Percentiles rank a stretch among this genome's conserved stretches.
phyloP scores from a whole-genome alignment of 2,329 filamentous ascomycete species.

The Kalmusia sp. region DNA sequence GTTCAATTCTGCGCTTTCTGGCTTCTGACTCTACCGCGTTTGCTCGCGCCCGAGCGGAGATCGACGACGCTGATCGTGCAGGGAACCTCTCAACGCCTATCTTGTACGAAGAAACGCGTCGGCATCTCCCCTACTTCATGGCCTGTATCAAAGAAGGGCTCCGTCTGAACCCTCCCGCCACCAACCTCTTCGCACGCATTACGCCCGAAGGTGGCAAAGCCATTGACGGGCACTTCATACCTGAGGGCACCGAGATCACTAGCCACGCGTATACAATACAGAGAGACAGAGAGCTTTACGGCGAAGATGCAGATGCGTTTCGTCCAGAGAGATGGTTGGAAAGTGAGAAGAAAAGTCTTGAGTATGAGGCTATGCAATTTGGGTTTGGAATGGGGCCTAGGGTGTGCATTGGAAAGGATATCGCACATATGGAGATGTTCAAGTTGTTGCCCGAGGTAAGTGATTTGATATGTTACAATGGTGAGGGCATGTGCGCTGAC shows the following conservation, averaged over 20 bases:
- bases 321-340: constrained; percentile 51
- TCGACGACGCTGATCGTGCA: constrained; percentile 27
- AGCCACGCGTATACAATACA: constrained; percentile 58
- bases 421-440: constrained; percentile 38
- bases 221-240: constrained; percentile 50
- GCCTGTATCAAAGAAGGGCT: constrained; percentile 60
- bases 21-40: constrained; percentile 21
- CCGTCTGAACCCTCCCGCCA: constrained; percentile 59
- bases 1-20: constrained; percentile 40
- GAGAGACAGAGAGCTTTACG: constrained; percentile 51
- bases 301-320: constrained; percentile 50
- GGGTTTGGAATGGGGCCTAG: constrained; percentile 37
- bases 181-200: constrained; percentile 59
- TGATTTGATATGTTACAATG: background rate
- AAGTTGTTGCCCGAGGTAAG: constrained; percentile 45
- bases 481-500: background rate
- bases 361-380: constrained; percentile 39
- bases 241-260: constrained; percentile 54
- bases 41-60: constrained; percentile 28
- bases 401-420: constrained; percentile 40
- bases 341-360: constrained; percentile 27
- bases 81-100: constrained; percentile 31
- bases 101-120: constrained; percentile 38
- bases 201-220: constrained; percentile 38
- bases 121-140: constrained; percentile 54